These are phyloP conservation scores for Fusarium sp. DNA, from an alignment of 2,329 filamentous ascomycete species.

Conservation along the genomic window DNA sequence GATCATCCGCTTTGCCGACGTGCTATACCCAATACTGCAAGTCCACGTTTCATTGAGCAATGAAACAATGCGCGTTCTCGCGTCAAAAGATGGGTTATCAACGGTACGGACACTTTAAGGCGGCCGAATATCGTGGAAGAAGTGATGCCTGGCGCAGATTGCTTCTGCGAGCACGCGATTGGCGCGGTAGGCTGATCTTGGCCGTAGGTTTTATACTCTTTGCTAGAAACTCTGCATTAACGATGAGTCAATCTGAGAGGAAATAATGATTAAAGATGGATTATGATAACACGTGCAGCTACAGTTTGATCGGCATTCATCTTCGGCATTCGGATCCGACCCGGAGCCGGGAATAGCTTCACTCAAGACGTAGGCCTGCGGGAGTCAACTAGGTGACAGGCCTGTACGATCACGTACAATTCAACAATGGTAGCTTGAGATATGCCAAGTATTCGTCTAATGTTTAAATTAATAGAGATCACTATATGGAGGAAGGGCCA, in stretches of 20 bases:
- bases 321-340: conserved; percentile 32
- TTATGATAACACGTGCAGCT: neutral
- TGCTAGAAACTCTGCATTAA: neutral
- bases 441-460: no score
- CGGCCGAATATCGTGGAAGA: neutral
- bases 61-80: conserved; percentile 19
- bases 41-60: conserved; percentile 33
- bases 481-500: no score
- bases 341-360: conserved; percentile 29
- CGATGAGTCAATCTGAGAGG: neutral
- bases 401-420: no score
- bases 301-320: neutral
- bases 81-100: conserved; percentile 1
- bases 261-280: neutral
- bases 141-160: no score
- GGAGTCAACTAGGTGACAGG: no score
- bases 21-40: conserved; percentile 29
- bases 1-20: conserved; percentile 43
- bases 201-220: neutral
- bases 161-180: no score
- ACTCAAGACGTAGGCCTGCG: neutral
- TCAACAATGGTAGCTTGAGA: neutral
- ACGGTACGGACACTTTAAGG: conserved; percentile 7
- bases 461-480: no score
- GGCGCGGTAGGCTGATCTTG: no score